Conservation (phyloP, 257 asterid species). For the Schizonepeta tenuifolia region DNA sequence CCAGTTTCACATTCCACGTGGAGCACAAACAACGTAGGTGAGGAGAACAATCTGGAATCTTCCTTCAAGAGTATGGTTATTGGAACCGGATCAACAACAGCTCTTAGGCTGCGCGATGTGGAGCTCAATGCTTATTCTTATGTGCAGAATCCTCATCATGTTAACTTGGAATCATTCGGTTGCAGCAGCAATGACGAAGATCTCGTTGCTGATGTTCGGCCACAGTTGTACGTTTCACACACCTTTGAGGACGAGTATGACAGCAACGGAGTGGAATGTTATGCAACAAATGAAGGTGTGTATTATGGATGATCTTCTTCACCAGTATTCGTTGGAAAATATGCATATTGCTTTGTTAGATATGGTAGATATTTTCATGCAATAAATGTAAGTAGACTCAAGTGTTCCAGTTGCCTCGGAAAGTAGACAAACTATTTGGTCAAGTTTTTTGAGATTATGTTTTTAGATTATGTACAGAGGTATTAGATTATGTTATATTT, state of each 20-base stretch:
- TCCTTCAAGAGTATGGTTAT: conserved; percentile 33
- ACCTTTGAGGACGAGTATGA: conserved; percentile 51
- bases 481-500: too few species aligned
- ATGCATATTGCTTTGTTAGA: not conserved
- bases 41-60: conserved; percentile 31
- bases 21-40: not conserved
- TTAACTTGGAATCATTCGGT: conserved; percentile 28
- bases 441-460: not conserved
- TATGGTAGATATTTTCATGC: not conserved
- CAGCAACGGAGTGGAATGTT: conserved; percentile 42
- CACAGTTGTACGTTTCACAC: conserved; percentile 44
- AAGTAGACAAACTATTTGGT: too few species aligned
- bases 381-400: not conserved
- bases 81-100: conserved; percentile 25
- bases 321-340: not conserved
- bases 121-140: conserved; percentile 30
- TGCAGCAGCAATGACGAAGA: conserved; percentile 39
- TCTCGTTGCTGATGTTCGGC: conserved; percentile 42
- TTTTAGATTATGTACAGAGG: not conserved
- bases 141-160: conserved; percentile 31
- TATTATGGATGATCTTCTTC: conserved; percentile 32
- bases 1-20: too few species aligned
- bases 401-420: too few species aligned
- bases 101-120: conserved; percentile 39
- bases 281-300: conserved; percentile 29